Base-by-base conservation (phyloP, 345 rosid species). In the Ceriops tagal region DNA sequence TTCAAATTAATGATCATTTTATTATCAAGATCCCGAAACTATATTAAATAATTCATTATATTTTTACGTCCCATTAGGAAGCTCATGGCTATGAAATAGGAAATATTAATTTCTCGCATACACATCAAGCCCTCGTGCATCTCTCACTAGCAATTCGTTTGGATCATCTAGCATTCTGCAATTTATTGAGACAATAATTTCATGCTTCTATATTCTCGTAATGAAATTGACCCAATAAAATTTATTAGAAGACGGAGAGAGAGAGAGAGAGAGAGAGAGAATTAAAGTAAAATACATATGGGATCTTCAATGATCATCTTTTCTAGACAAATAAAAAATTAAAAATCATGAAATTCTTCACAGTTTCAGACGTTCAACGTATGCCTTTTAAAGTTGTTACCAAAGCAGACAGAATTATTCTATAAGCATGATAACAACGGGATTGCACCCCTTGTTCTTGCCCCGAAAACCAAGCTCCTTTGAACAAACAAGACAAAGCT, bases 401-500 rank as follows among this genome's bases (percentile, higher is more conserved):
- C 20, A 22, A 27, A 66, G 19, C 13, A 56, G 53, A 55, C 16
- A 53, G n/a, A 66, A 53, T 55, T 64, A 35, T 13, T 56, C 26
- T 24, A 56, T 21, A 10, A 24, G 31, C 28, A 8, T 21, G 22
- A 30, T 24, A 15, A 24, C 59, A 24, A 56, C 6, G 59, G 59
- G 57, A 22, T 71, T 27, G 62, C 61, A 39, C 62, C 68, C 68
- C 43, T 55, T 71, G 37, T 21, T 22, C 61, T 62, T 62, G 62
- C 65, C 64, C 62, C 76, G 28, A 68, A 52, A 58, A n/a, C 18
- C 62, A 56, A 56, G 60, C 32, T 9, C 32, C 26, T 61, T 67
- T 58, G 51, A 37, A 22, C 64, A 58, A 61, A 21, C 78, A 73
- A 72, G 75, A 75, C 75, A 69, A 70, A 67, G n/a, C 37, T 27